Base-by-base conservation (phyloP, 345 rosid genomes). In the Syzygium jambos region DNA sequence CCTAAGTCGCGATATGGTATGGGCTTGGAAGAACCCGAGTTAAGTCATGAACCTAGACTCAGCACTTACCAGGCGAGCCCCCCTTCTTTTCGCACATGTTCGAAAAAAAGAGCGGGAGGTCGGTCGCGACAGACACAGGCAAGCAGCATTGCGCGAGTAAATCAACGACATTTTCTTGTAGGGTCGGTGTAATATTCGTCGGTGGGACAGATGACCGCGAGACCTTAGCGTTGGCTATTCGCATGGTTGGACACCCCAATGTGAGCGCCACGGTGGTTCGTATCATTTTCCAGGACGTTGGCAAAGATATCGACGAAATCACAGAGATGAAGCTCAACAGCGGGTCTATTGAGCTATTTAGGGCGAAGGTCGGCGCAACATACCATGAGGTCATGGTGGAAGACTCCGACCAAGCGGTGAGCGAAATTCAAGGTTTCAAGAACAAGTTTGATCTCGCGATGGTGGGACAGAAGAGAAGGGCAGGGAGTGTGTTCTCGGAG, bases 201-300 rank as follows among this genome's bases (percentile, higher is more conserved):
- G 90, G 92, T 2, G 92, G 94, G 5, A 49, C 56, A 12, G 90
- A 90, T 49, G 93, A 92, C 63, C 88, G 91, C 2, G 93, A 91
- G 84, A 92, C 92, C 21, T 54, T 90, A 78, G 21, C 93, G 16
- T 59, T 91, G 3, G 91, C 84, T 9, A 22, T 51, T 7, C 88
- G 93, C 29, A 91, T 90, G 89, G 85, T 88, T 3, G 61, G 68
- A 3, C 87, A 88, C 52, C 90, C 87, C 22, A 38, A 55, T 16
- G 84, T 89, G 34, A 77, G 83, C 30, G 84, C 90, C 41, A 90
- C 90, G 2, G 1, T 88, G 54, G 6, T 90, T 11, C 87, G 82
- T 53, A 89, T 89, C 59, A 21, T 59, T 30, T 2, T 87, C 22
- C 30, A 0, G 1, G 86, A 27, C 7, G 41, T 34, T 2, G 4